Conservation (phyloP, 768 basidiomycete genomes). For the Suillus weaverae region DNA sequence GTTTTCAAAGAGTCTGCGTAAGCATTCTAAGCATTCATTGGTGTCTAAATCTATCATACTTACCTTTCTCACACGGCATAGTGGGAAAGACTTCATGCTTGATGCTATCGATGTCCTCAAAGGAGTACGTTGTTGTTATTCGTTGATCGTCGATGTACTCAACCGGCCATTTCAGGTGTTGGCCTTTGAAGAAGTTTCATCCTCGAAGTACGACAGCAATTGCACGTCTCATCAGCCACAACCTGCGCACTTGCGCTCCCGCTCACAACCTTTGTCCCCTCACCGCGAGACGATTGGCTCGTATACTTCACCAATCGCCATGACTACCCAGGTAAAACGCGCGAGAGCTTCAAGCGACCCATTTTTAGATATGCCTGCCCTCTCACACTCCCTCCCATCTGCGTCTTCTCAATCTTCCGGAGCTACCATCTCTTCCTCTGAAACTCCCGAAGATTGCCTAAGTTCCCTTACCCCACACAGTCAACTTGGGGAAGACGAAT, state of each 20-base stretch:
- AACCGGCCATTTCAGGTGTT: conserved; percentile 41
- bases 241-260: conserved; percentile 51
- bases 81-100: conserved; percentile 92
- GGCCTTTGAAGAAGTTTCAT: conserved; percentile 72
- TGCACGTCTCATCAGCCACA: conserved; percentile 40
- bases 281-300: conserved; percentile 27
- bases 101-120: conserved; percentile 89
- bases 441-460: conserved; percentile 41
- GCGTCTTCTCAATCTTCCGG: conserved; percentile 49
- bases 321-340: conserved; percentile 56
- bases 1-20: conserved; percentile 94
- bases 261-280: conserved; percentile 52
- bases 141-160: conserved; percentile 12
- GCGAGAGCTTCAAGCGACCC: conserved; percentile 77
- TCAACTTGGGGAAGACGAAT: conserved; percentile 35
- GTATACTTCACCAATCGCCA: conserved; percentile 40
- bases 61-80: conserved; percentile 35
- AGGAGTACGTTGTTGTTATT: conserved; percentile 59
- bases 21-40: conserved; percentile 35
- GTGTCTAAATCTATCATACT: conserved; percentile 17
- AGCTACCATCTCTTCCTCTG: conserved; percentile 33
- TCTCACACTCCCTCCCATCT: conserved; percentile 55
- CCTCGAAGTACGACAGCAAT: conserved; percentile 31
- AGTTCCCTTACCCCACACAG: conserved; percentile 37
- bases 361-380: conserved; percentile 69